Percentiles rank a stretch among this genome's conserved stretches.
These are phyloP conservation scores for Trypanosomatidae sp. DNA, from an alignment of 208 protist species.

Conservation along the genomic window DNA sequence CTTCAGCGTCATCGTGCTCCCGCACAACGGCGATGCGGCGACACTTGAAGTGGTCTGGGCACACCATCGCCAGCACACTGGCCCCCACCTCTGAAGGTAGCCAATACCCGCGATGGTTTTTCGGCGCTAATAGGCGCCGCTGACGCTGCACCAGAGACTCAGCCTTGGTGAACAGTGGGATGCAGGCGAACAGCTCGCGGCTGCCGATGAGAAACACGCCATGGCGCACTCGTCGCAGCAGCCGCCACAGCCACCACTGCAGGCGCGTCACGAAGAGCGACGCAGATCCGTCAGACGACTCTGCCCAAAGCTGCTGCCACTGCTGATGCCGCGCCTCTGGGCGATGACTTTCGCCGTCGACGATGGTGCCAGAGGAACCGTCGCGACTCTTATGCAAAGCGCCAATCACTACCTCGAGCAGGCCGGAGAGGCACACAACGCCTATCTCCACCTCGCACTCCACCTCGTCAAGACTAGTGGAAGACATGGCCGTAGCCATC, in stretches of 20 bases:
- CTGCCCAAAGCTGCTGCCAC: slow-evolving; percentile 35
- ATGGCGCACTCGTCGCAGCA: slow-evolving; percentile 46
- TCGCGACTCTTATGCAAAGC: slow-evolving; percentile 18
- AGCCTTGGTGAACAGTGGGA: slow-evolving; percentile 59
- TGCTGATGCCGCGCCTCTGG: slow-evolving; percentile 31
- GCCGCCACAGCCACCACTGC: slow-evolving; percentile 79
- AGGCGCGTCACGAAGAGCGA: slow-evolving; percentile 53
- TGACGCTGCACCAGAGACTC: slow-evolving; percentile 59
- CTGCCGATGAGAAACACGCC: slow-evolving; percentile 70
- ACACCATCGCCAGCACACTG: slow-evolving; percentile 59
- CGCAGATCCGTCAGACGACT: slow-evolving; percentile 26
- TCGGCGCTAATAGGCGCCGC: slow-evolving; percentile 30
- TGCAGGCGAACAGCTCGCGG: slow-evolving; percentile 53
- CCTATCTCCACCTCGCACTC: slow-evolving; percentile 65
- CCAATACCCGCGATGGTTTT: slow-evolving; percentile 54
- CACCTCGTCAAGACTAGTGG: slow-evolving; percentile 33
- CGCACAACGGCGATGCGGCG: slow-evolving; percentile 57
- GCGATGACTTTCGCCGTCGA: slow-evolving; percentile 16
- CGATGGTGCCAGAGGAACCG: not conserved
- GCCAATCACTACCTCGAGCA: slow-evolving; percentile 33
- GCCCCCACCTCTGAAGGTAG: slow-evolving; percentile 53
- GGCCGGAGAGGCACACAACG: slow-evolving; percentile 59
- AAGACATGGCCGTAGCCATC: slow-evolving; percentile 10
- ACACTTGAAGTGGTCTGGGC: slow-evolving; percentile 75
- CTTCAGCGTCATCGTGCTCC: slow-evolving; percentile 18